Evolutionary conservation across 202 grass and related monocot species (phyloP), one percentile per base, ranked within the genome.

Genomic region (Zizania palustris): DNA sequence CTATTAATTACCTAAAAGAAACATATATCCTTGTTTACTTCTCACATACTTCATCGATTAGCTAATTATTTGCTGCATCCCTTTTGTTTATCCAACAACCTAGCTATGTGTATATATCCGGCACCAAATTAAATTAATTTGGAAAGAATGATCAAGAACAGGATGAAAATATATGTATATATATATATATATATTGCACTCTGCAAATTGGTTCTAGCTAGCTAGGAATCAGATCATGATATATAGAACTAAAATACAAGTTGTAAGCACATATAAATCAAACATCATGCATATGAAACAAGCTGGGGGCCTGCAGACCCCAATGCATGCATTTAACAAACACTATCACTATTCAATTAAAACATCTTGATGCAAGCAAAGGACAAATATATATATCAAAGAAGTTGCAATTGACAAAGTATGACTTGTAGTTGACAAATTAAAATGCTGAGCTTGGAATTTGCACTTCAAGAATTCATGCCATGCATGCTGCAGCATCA

Each of bases 391-490:
- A 1, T 7, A 62, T 40, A 33, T 51, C 44, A 33, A 15, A 70
- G 7, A 58, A 44, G 43, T 38, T 37, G 21, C 42, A 75, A 64
- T 64, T 8, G 43, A 45, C 43, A 41, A 43, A 70, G 9, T 55
- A 51, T 19, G 15, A 28, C 28, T 28, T 28, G 28, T 28, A 28
- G 28, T 28, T 28, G 28, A 28, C 28, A 28, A 28, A 28, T 28
- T 28, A 28, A 28, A 28, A 28, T 28, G 28, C 28, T 28, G 28
- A 18, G 1, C 11, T 65, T 58, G 63, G 42, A 11, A 19, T 69
- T 69, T 63, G 13, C 45, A 69, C 40, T 37, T 21, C 3, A 54
- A 83, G 50, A 87, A 68, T 87, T 70, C 58, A 63, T 79, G 20
- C n/a, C 67, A 38, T 61, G 19, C 67, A 38, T 61, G 19, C 44